These are phyloP conservation scores for Penicillium sclerotigenum DNA, from an alignment of 2,329 filamentous ascomycete genomes.

Conservation along the genomic window DNA sequence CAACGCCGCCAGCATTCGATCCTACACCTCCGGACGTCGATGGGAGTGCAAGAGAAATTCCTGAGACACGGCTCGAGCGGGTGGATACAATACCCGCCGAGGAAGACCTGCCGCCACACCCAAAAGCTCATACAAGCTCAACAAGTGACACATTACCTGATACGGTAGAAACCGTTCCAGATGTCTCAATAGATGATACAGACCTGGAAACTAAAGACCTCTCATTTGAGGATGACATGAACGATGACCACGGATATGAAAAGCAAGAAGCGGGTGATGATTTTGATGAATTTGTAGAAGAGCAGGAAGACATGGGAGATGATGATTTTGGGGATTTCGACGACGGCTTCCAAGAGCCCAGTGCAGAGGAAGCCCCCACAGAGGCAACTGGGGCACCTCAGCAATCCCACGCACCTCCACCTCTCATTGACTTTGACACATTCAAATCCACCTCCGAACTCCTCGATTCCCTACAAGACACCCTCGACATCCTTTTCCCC, in stretches of 20 bases:
- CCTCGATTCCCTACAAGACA: slow-evolving; percentile 32
- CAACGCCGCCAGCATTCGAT: slow-evolving; percentile 12
- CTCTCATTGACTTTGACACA: slow-evolving; percentile 53
- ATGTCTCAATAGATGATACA: slow-evolving; percentile 50
- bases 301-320: slow-evolving; percentile 49
- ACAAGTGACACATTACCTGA: slow-evolving; percentile 46
- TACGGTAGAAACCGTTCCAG: slow-evolving; percentile 41
- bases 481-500: slow-evolving; percentile 47
- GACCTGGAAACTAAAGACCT: slow-evolving; percentile 42
- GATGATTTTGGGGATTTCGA: slow-evolving; percentile 66
- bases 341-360: slow-evolving; percentile 58
- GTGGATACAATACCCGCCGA: slow-evolving; percentile 42
- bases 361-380: slow-evolving; percentile 25
- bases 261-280: slow-evolving; percentile 60
- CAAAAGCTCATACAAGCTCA: slow-evolving; percentile 40
- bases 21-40: slow-evolving; percentile 22
- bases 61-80: slow-evolving; percentile 45
- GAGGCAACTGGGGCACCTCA: slow-evolving; percentile 17
- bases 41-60: slow-evolving; percentile 28
- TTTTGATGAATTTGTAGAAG: slow-evolving; percentile 53
- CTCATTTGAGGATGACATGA: slow-evolving; percentile 55
- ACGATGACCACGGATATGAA: slow-evolving; percentile 39
- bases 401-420: slow-evolving; percentile 34
- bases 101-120: slow-evolving; percentile 29
- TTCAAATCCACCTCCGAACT: slow-evolving; percentile 46